Conservation (phyloP, 139 green algal genomes). For the Micractinium sp. region DNA sequence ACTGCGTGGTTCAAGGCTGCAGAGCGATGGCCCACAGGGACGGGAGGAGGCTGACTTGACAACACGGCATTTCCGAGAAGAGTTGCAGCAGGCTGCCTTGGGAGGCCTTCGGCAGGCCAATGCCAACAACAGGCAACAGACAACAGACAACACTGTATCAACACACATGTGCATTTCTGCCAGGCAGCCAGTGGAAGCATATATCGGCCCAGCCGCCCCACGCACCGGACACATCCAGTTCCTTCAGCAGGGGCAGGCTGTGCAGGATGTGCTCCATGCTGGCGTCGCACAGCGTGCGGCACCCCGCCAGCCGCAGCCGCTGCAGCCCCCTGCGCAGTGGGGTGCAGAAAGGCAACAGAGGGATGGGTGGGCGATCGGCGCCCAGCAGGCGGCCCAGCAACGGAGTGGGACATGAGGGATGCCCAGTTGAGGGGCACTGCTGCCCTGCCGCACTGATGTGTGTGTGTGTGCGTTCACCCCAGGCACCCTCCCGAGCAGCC, state of each 20-base stretch:
- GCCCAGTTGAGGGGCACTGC: not conserved
- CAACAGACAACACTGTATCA: too few species aligned
- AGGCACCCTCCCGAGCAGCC: not conserved
- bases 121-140: too few species aligned
- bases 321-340: not conserved
- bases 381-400: not conserved
- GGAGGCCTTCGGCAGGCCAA: too few species aligned
- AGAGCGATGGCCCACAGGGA: too few species aligned
- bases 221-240: slow-evolving; percentile 14
- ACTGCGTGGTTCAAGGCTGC: not conserved
- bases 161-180: too few species aligned
- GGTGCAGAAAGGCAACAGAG: not conserved
- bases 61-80: too few species aligned
- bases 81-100: too few species aligned
- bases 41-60: too few species aligned
- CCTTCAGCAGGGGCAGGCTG: not conserved
- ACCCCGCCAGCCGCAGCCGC: not conserved
- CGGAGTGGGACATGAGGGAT: too few species aligned
- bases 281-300: not conserved
- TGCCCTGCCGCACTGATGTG: not conserved
- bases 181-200: too few species aligned
- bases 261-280: not conserved
- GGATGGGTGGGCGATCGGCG: not conserved
- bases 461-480: not conserved
- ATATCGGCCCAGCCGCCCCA: too few species aligned